A percentile compares a stretch with the other conserved stretches of the same genome.
Evolutionary conservation across 257 asterid species (phyloP).

Genomic region (Solanum virginianum): DNA sequence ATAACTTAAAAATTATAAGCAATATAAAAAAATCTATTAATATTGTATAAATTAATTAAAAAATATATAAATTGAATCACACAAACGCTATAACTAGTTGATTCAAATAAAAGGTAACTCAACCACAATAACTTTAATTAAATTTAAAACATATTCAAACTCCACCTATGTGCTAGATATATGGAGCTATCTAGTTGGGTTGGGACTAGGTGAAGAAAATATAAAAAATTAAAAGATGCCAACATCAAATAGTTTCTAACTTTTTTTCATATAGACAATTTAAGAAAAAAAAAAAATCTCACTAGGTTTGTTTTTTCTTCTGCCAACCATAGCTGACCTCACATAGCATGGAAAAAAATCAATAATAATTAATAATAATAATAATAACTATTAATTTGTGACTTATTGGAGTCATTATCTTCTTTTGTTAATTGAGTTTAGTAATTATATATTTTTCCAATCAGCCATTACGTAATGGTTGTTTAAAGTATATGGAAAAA

Average conservation of each 20-base stretch:
- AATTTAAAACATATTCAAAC: not conserved
- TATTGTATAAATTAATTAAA: too few species aligned
- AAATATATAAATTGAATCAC: too few species aligned
- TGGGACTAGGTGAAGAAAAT: not conserved
- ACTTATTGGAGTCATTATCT: constrained; percentile 1
- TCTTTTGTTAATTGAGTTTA: not conserved
- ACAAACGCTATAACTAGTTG: too few species aligned
- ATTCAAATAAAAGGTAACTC: not conserved
- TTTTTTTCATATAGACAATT: not conserved
- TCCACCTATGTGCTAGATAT: not conserved
- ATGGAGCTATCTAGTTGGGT: not conserved
- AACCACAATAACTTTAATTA: not conserved
- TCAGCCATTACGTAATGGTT: constrained; percentile 8
- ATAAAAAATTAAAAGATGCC: not conserved
- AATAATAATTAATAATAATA: not conserved
- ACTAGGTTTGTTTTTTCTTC: not conserved
- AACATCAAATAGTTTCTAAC: not conserved
- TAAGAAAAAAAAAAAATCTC: not conserved
- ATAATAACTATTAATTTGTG: not conserved
- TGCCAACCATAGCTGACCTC: constrained; percentile 8
- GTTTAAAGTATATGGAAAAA: not conserved
- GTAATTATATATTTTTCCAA: not conserved
- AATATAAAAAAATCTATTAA: too few species aligned
- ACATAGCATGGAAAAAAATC: not conserved
- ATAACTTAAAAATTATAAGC: too few species aligned